Evolutionary conservation across 768 basidiomycete genomes (phyloP), one percentile per base, ranked within the genome.

Genomic region (Candolleomyces aberdarensis): DNA sequence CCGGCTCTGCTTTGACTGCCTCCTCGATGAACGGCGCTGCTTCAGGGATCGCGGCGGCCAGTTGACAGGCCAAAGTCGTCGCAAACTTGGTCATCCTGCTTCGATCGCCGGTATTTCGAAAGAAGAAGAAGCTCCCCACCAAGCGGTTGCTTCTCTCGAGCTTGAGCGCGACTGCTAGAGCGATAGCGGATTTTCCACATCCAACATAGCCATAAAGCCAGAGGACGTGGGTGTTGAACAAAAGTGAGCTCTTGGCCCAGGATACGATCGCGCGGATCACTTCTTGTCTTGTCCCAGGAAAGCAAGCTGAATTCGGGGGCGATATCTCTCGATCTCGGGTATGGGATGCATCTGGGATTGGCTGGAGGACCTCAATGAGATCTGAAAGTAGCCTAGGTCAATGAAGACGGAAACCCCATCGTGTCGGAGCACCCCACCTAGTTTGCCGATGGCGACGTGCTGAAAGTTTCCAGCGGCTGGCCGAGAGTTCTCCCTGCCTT

Each of bases 181-280:
- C 61, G 14, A 67, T 62, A 6, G 64, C 64, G 0, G 65, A 65
- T 52, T 68, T 68, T 26, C 67, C 67, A n/a, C 61, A 61, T 22
- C 67, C 67, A 4, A 62, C 65, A 4, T 65, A 61, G 5, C 67
- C 67, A 26, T 61, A 48, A 3, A 69, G 26, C 65, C 67, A 69
- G 26, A 69, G 17, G 29, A 68, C 49, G 17, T 57, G 52, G 15
- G 29, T 20, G 5, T 36, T 53, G 29, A 51, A 51, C 14, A 51
- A 11, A 2, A 51, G 20, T 9, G 14, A 20, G 20, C 49, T 51
- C 7, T 51, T 11, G 49, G 29, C 49, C 49, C 49, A 51, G 19
- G 49, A 51, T 6, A 14, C 14, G n/a, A 51, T 51, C 2, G 19
- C 11, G 14, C 26, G n/a, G 3, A 29, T 51, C 19, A 51, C 49